Percentiles rank a stretch among this genome's conserved stretches.
Evolutionary conservation across 306 rosid genomes (phyloP).

Genomic region (Lablab purpureus): DNA sequence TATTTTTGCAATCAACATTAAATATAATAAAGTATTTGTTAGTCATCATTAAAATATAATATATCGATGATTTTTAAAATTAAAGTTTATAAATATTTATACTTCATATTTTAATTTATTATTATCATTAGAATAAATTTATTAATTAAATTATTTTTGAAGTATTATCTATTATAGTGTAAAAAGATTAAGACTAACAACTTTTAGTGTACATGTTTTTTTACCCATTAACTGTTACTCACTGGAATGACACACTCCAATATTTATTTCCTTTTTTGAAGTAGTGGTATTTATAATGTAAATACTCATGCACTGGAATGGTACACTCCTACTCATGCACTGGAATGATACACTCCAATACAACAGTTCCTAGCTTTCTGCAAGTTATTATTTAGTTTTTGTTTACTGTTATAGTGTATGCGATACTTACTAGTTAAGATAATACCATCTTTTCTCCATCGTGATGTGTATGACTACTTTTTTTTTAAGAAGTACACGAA

Average conservation of each 20-base stretch:
- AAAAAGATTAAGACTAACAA: background rate
- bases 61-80: background rate
- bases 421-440: background rate
- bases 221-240: background rate
- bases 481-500: background rate
- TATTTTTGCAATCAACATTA: background rate
- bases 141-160: background rate
- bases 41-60: background rate
- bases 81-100: background rate
- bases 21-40: background rate
- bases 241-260: background rate
- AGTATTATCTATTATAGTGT: background rate
- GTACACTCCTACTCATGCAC: too few relatives aligned
- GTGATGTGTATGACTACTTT: background rate
- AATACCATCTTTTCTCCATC: background rate
- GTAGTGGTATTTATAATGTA: background rate
- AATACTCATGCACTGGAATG: too few relatives aligned
- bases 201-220: background rate
- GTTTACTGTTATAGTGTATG: background rate
- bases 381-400: background rate
- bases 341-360: too few relatives aligned
- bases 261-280: background rate
- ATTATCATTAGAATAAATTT: background rate
- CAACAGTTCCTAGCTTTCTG: background rate
- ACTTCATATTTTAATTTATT: background rate